These are phyloP conservation scores for Microsporum ferrugineum DNA, from an alignment of 2,329 filamentous ascomycete species.

Conservation along the genomic window DNA sequence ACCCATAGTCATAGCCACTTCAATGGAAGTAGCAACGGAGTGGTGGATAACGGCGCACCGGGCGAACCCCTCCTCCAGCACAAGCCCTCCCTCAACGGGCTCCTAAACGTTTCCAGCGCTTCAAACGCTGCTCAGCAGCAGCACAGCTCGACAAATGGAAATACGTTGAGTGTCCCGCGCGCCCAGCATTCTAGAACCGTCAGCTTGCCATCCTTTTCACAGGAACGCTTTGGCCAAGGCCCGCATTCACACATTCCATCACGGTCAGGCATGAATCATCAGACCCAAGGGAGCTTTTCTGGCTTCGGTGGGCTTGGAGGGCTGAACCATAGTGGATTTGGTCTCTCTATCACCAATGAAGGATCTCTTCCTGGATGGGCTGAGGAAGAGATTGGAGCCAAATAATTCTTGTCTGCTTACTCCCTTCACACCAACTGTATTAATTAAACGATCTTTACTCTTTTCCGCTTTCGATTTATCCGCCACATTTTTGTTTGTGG, in stretches of 20 bases:
- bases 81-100: slow-evolving; percentile 55
- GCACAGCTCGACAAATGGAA: slow-evolving; percentile 50
- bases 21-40: slow-evolving; percentile 60
- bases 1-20: slow-evolving; percentile 56
- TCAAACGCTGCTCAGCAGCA: slow-evolving; percentile 43
- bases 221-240: slow-evolving; percentile 43
- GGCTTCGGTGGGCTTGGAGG: slow-evolving; percentile 50
- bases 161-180: slow-evolving; percentile 41
- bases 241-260: slow-evolving; percentile 25
- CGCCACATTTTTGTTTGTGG: slow-evolving; percentile 1
- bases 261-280: slow-evolving; percentile 29
- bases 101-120: slow-evolving; percentile 39
- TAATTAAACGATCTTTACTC: slow-evolving; percentile 10
- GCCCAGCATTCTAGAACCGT: slow-evolving; percentile 68
- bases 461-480: background rate
- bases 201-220: slow-evolving; percentile 65
- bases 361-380: slow-evolving; percentile 50
- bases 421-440: slow-evolving; percentile 6
- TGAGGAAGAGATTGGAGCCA: slow-evolving; percentile 51
- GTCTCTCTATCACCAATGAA: slow-evolving; percentile 49
- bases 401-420: slow-evolving; percentile 28
- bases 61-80: slow-evolving; percentile 33
- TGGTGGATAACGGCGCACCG: slow-evolving; percentile 49
- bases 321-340: slow-evolving; percentile 46
- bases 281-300: slow-evolving; percentile 43